phyloP scores from a whole-genome alignment of 176 grass and related monocot species.

The Oropetium thomaeum region DNA sequence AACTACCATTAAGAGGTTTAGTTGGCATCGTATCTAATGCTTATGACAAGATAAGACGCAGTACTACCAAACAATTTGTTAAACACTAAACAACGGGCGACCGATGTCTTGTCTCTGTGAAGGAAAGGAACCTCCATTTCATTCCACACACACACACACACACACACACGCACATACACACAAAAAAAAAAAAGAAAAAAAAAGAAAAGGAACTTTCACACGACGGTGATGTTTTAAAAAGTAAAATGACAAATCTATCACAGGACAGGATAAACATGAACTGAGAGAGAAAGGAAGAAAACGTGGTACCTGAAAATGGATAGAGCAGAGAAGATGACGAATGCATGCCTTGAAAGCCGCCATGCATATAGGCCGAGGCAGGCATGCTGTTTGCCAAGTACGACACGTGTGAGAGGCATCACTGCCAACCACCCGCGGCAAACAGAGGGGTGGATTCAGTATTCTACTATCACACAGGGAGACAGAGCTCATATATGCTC shows the following conservation, averaged over 20 bases:
- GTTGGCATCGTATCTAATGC: background rate
- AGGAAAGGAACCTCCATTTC: background rate
- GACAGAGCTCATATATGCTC: slow-evolving; percentile 6
- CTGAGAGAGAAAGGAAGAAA: background rate
- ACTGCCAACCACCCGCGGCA: slow-evolving; percentile 26
- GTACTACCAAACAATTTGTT: background rate
- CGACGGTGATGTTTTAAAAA: background rate
- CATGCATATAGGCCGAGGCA: background rate
- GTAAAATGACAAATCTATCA: background rate
- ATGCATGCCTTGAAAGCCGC: slow-evolving; percentile 14
- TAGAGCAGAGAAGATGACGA: slow-evolving; percentile 18
- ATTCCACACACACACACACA: too few relatives aligned
- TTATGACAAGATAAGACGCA: background rate
- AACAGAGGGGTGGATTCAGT: slow-evolving; percentile 27
- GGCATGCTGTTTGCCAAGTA: background rate
- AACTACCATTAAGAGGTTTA: background rate
- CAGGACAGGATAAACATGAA: slow-evolving; percentile 3
- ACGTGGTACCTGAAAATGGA: slow-evolving; percentile 18
- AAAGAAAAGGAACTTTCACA: background rate
- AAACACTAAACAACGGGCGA: background rate
- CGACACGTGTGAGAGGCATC: slow-evolving; percentile 34
- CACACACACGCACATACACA: too few relatives aligned
- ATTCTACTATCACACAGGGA: background rate
- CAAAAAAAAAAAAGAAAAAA: too few relatives aligned
- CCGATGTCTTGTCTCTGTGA: background rate